phyloP scores from a whole-genome alignment of 2,329 filamentous ascomycete genomes.

The Fusarium pininemorale region DNA sequence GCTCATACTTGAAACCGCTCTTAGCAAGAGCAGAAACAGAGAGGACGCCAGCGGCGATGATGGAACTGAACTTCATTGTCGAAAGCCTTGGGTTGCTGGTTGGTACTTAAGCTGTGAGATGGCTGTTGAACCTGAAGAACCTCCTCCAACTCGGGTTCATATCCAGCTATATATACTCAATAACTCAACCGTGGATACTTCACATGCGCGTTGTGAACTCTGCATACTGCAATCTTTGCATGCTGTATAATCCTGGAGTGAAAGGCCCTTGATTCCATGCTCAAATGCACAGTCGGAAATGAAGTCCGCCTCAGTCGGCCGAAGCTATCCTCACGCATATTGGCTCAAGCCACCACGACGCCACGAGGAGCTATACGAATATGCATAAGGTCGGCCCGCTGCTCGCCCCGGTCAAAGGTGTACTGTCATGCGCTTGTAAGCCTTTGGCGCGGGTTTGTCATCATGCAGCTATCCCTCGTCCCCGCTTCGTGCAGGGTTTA shows the following conservation, averaged over 20 bases:
- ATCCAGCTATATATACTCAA: constrained; percentile 14
- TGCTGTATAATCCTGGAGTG: background rate
- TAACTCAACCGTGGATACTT: no score
- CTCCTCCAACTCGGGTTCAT: background rate
- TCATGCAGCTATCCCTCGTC: constrained; percentile 9
- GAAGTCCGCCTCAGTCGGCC: constrained; percentile 4
- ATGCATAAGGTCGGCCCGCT: constrained; percentile 7
- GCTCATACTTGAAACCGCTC: constrained; percentile 33
- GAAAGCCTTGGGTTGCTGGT: background rate
- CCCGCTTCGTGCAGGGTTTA: constrained; percentile 11
- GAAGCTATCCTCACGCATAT: background rate
- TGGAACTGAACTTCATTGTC: constrained; percentile 34
- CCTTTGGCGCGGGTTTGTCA: constrained; percentile 16
- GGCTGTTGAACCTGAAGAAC: constrained; percentile 14
- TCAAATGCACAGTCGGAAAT: constrained; percentile 10
- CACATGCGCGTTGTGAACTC: background rate
- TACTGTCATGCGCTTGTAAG: constrained; percentile 19
- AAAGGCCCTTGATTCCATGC: background rate
- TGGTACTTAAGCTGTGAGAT: background rate
- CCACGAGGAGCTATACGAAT: background rate
- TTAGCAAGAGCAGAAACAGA: constrained; percentile 25
- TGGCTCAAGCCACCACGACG: background rate
- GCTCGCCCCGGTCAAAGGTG: background rate
- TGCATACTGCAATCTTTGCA: background rate
- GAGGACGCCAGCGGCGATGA: constrained; percentile 24